Percentiles rank a stretch among this genome's conserved stretches.
phyloP scores from a whole-genome alignment of 2,329 filamentous ascomycete genomes.

The Aspergillus proliferans region DNA sequence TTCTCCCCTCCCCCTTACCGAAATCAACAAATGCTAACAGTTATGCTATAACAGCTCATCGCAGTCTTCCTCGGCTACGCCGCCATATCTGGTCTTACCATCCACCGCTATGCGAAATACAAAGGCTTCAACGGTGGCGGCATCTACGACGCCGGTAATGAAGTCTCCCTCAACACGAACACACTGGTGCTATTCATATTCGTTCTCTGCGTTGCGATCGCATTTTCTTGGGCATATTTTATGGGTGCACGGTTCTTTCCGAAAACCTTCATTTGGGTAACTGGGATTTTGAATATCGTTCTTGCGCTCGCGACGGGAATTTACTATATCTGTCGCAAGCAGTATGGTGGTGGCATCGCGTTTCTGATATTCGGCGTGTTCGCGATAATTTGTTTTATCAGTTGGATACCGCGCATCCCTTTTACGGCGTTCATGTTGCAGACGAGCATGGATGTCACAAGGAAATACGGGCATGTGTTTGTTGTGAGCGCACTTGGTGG shows the following conservation, averaged over 20 bases:
- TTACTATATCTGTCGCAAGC: conserved; percentile 71
- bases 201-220: conserved; percentile 64
- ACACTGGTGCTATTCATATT: conserved; percentile 82
- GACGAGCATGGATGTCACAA: conserved; percentile 77
- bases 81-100: conserved; percentile 67
- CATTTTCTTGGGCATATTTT: conserved; percentile 73
- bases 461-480: conserved; percentile 78
- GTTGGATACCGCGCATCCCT: conserved; percentile 84
- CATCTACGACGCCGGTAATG: conserved; percentile 64
- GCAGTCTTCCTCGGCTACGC: conserved; percentile 66
- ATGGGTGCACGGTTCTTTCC: conserved; percentile 69
- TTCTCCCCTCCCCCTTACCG: background rate
- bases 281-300: conserved; percentile 78
- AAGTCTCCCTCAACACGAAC: conserved; percentile 69
- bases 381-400: conserved; percentile 73
- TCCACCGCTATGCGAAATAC: conserved; percentile 66
- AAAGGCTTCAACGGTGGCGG: conserved; percentile 61
- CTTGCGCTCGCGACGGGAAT: conserved; percentile 80
- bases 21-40: background rate
- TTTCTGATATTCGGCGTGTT: conserved; percentile 80
- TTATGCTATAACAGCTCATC: conserved; percentile 50
- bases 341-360: conserved; percentile 80
- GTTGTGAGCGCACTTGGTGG: conserved; percentile 79
- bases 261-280: conserved; percentile 88
- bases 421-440: conserved; percentile 87